phyloP scores from a whole-genome alignment of 345 rosid genomes.

The Citrus trifoliata region DNA sequence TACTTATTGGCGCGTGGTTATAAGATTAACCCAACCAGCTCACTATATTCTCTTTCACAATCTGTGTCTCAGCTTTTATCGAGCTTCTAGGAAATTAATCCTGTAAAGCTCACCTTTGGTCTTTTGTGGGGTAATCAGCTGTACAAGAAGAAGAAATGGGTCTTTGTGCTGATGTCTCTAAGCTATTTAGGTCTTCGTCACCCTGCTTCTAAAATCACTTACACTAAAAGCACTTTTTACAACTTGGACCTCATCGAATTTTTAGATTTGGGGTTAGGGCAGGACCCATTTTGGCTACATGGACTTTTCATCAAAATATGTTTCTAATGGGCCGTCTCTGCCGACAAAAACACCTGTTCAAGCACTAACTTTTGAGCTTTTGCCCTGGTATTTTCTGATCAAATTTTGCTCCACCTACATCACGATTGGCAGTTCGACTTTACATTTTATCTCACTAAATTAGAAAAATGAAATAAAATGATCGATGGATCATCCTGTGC shows the following conservation, averaged over 20 bases:
- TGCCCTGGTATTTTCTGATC: background rate
- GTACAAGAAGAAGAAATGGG: background rate
- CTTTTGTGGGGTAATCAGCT: slow-evolving; percentile 27
- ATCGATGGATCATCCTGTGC: slow-evolving; percentile 4
- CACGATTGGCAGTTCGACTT: background rate
- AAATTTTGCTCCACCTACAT: background rate
- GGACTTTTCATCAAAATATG: slow-evolving; percentile 25
- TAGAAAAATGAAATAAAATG: background rate
- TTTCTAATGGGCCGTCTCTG: slow-evolving; percentile 6
- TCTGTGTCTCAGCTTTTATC: slow-evolving; percentile 17
- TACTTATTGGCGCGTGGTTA: background rate
- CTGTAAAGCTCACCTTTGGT: slow-evolving; percentile 36
- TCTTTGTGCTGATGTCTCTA: slow-evolving; percentile 13
- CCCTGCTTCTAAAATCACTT: slow-evolving; percentile 12
- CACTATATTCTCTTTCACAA: slow-evolving; percentile 17
- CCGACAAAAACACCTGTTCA: slow-evolving; percentile 6
- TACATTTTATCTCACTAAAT: background rate
- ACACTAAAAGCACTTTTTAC: background rate
- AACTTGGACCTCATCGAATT: slow-evolving; percentile 14
- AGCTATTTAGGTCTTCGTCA: slow-evolving; percentile 19
- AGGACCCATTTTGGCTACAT: slow-evolving; percentile 22
- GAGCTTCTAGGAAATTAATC: slow-evolving; percentile 26
- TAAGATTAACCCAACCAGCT: slow-evolving; percentile 8
- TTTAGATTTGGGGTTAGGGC: slow-evolving; percentile 4
- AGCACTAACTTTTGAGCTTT: slow-evolving; percentile 6